Conservation (phyloP, 495 filamentous ascomycete genomes). For the Cryomyces minteri region DNA sequence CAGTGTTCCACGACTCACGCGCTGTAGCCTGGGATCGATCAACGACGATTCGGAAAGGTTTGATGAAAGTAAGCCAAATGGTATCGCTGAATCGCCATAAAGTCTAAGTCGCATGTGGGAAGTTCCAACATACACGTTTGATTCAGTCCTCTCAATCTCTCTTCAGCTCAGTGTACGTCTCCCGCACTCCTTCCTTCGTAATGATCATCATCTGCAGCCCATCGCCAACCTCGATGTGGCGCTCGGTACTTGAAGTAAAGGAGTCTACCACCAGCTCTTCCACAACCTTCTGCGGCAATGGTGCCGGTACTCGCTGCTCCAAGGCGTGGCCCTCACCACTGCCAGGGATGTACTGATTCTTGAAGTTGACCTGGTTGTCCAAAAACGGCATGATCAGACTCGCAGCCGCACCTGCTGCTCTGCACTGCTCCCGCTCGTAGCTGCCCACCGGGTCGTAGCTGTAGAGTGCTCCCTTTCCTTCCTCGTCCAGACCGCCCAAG, state of each 20-base stretch:
- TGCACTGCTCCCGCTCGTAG: slow-evolving; percentile 90
- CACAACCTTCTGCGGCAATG: slow-evolving; percentile 51
- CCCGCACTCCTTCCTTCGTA: slow-evolving; percentile 73
- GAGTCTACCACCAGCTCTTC: slow-evolving; percentile 87
- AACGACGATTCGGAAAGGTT: no score
- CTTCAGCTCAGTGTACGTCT: slow-evolving; percentile 70
- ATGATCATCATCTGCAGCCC: slow-evolving; percentile 89
- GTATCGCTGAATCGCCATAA: no score
- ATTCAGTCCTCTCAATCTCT: slow-evolving; percentile 41
- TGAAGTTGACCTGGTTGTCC: slow-evolving; percentile 98
- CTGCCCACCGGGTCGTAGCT: slow-evolving; percentile 95
- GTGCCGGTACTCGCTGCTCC: slow-evolving; percentile 43
- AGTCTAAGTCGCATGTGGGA: no score
- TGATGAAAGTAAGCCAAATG: no score
- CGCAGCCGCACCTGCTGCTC: slow-evolving; percentile 84
- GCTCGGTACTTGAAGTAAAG: slow-evolving; percentile 92
- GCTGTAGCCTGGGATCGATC: no score
- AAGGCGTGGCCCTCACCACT: slow-evolving; percentile 71
- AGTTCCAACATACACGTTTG: not conserved
- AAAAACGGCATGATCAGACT: slow-evolving; percentile 98
- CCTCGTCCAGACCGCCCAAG: slow-evolving; percentile 82
- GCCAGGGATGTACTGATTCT: slow-evolving; percentile 92
- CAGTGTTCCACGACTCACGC: no score
- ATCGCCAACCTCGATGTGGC: slow-evolving; percentile 97
- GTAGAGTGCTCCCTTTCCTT: slow-evolving; percentile 86